Conservation (phyloP, 208 protist genomes). For the Trypanosoma vivax region DNA sequence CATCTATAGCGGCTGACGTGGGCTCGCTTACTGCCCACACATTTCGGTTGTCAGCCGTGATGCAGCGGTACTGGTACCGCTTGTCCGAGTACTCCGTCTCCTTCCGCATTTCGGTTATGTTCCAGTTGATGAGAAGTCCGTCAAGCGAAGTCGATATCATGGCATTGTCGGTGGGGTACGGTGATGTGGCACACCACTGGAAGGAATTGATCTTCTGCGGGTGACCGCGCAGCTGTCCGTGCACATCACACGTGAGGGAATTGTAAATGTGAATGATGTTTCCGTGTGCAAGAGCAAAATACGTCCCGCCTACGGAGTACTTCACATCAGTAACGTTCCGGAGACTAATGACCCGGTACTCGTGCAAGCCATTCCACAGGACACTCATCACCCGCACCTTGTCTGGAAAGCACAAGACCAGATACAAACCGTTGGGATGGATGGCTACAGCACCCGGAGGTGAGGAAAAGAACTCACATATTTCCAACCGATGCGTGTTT, state of each 20-base stretch:
- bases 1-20: conserved; percentile 57
- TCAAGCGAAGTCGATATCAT: conserved; percentile 89
- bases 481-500: conserved; percentile 76
- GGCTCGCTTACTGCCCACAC: conserved; percentile 88
- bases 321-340: conserved; percentile 79
- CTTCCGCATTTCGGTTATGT: conserved; percentile 77
- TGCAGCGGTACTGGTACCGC: conserved; percentile 83
- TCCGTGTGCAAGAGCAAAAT: conserved; percentile 90
- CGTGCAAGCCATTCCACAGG: conserved; percentile 88
- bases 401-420: conserved; percentile 93
- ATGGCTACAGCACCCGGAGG: conserved; percentile 88
- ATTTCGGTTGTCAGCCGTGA: conserved; percentile 74
- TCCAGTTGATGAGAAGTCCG: conserved; percentile 94
- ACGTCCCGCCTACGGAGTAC: conserved; percentile 92
- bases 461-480: conserved; percentile 80
- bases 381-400: conserved; percentile 93
- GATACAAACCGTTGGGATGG: conserved; percentile 91
- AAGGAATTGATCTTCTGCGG: conserved; percentile 85
- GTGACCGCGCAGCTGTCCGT: conserved; percentile 91
- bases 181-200: conserved; percentile 74
- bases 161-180: conserved; percentile 88
- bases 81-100: conserved; percentile 88
- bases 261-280: conserved; percentile 92
- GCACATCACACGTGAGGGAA: conserved; percentile 88
- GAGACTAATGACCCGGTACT: conserved; percentile 85